Evolutionary conservation across 2,329 filamentous ascomycete genomes (phyloP), one percentile per base, ranked within the genome.

Genomic region (Hymenoscyphus linearis): DNA sequence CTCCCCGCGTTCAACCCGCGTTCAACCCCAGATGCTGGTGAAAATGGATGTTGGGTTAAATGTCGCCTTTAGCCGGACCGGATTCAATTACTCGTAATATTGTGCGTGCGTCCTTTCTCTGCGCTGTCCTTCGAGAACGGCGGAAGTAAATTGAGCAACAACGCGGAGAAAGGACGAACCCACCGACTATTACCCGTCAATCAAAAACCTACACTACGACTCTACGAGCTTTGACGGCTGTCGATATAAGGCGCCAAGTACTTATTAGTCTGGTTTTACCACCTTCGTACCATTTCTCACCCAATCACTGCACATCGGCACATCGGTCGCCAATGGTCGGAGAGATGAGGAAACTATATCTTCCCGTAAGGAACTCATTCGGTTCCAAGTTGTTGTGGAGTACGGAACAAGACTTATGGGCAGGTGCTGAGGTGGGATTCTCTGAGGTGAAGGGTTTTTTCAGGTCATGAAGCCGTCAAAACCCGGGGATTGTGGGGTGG

Each of bases 151-250:
- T n/a, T n/a, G n/a, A n/a, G n/a, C n/a, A n/a, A n/a, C n/a, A n/a
- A n/a, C n/a, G n/a, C n/a, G n/a, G n/a, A n/a, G n/a, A n/a, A n/a
- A n/a, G n/a, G n/a, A n/a, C n/a, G n/a, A n/a, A n/a, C n/a, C n/a
- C n/a, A n/a, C n/a, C n/a, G 36, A 26, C n/a, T 57, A 52, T 64
- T 64, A 58, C 60, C 62, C 62, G 60, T 58, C 62, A 62, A 62
- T 36, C 62, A 60, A 22, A 31, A 16, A 2, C 31, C 10, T n/a
- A n/a, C n/a, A n/a, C n/a, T n/a, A n/a, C n/a, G n/a, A 31, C 27
- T 31, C 4, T 31, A 31, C 4, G 31, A 31, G 31, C 31, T 31
- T 9, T 9, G n/a, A n/a, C 2, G 5, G n/a, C 6, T 18, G 9
- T 18, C 27, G 7, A 34, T 35, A 34, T 36, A 34, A n/a, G 18